Base-by-base conservation (phyloP, 208 protist genomes). In the Acanthamoeba healyi region DNA sequence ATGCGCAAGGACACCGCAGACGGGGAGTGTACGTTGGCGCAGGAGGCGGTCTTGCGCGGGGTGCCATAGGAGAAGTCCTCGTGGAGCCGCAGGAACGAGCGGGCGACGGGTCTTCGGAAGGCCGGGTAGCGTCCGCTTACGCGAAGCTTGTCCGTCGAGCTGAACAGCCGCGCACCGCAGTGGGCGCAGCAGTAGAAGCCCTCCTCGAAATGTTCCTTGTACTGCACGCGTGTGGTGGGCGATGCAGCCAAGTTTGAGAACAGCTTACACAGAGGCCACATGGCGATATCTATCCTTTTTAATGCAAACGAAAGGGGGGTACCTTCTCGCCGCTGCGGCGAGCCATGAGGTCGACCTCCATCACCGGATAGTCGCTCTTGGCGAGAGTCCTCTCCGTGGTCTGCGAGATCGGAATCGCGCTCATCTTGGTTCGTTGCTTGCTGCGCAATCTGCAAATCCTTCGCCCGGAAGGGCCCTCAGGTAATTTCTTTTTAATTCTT, bases 101-200 rank as follows among this genome's bases (percentile, higher is more conserved):
- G 77, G 77, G 77, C 77, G 44, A 86, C 58, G 77, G 77, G 44
- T 44, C 26, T 49, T 14, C 77, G 44, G 77, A 86, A 86, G 77
- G 77, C 77, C 42, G 77, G 77, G 77, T 86, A 86, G 77, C 77
- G 77, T 0, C 77, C 77, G 44, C 24, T 15, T 40, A 44, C 22
- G 19, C 15, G 14, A 44, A 86, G 58, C 77, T 86, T 86, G 44
- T 86, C 77, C 10, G 77, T 86, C 19, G 77, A 86, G 44, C 77
- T 86, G 29, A 86, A 58, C 29, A 86, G 77, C 4, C 77, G 77
- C 19, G 77, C 77, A 24, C 77, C 77, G 77, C 77, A 86, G 44
- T 86, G 77, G n/a, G 77, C 77, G n/a, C 77, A 86, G 77, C 77
- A 86, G 44, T 86, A 86, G 44, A 86, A 86, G 19, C 77, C 77